Evolutionary conservation across 768 basidiomycete species (phyloP), one percentile per base, ranked within the genome.

Genomic region (Jaapia argillacea): DNA sequence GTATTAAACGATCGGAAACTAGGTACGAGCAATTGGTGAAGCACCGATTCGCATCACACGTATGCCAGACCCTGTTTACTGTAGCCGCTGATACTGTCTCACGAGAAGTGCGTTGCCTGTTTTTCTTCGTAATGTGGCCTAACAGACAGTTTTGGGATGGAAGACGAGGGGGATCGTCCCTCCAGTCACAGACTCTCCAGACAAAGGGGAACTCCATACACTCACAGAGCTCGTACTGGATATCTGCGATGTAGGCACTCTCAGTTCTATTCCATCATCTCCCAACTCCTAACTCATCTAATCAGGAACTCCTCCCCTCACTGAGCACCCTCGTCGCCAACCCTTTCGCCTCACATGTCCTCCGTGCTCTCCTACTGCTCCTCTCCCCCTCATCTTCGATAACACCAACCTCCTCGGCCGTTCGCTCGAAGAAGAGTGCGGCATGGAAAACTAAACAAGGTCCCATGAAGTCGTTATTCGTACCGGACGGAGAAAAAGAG

Each of bases 21-120:
- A 84, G 87, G 5, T 85, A 79, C 49, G 77, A 77, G 46, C 55
- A 65, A 20, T 68, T 92, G 22, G 65, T 73, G 23, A 78, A 71
- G 54, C 85, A 98, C 55, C 76, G 92, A 23, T 98, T 96, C 67
- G 90, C 85, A 13, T 94, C 92, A 21, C 93, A 97, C 75, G 93
- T 96, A 5, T 85, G 85, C 53, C 91, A 97, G 60, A 97, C 91
- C 1, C 64, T 96, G 49, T 71, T 97, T 50, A 72, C 71, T 2
- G 75, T 88, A 20, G 75, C 78, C 4, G 55, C 54, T 23, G 71
- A 79, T 36, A 85, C 85, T 0, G 61, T 87, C 36, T 65, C 73
- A 21, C 69, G 86, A 58, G 87, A 89, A 72, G 85, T 83, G 48
- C 22, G 62, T 48, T 5, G 46, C 31, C 35, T 27, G 18, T 48